Conservation (phyloP, 345 rosid genomes). For the Brassica carinata region DNA sequence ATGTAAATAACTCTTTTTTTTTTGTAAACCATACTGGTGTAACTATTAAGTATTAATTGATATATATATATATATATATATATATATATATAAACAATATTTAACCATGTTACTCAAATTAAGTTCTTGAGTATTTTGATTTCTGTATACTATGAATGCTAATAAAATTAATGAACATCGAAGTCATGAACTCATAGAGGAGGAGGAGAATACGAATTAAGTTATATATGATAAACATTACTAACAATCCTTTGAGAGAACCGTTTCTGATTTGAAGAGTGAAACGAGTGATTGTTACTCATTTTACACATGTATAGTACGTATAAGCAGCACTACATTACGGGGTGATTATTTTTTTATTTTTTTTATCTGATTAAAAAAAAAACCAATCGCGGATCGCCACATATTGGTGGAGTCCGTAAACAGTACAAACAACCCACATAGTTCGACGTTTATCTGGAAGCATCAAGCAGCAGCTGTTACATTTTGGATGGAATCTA, state of each 20-base stretch:
- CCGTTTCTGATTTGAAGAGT: not conserved
- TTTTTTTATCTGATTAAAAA: too few species aligned
- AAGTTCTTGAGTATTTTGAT: not conserved
- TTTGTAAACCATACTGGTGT: not conserved
- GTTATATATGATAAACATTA: not conserved
- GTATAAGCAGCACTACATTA: too few species aligned
- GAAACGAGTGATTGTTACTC: slow-evolving; percentile 5
- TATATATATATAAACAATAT: not conserved
- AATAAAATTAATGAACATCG: not conserved
- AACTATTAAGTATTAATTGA: not conserved
- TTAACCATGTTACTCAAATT: not conserved
- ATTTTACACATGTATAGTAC: not conserved
- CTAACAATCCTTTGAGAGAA: not conserved
- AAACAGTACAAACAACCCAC: too few species aligned
- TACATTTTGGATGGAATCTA: too few species aligned
- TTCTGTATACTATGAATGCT: not conserved
- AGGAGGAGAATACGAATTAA: not conserved
- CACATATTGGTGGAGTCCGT: too few species aligned
- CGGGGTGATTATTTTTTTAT: too few species aligned
- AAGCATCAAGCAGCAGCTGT: too few species aligned
- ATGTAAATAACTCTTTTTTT: not conserved
- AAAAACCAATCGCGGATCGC: too few species aligned
- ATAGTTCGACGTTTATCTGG: too few species aligned
- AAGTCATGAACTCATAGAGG: not conserved
- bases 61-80: too few species aligned